Percentiles rank a stretch among this genome's conserved stretches.
Conservation (phyloP, 768 basidiomycete genomes). For the Scleroderma bovista region DNA sequence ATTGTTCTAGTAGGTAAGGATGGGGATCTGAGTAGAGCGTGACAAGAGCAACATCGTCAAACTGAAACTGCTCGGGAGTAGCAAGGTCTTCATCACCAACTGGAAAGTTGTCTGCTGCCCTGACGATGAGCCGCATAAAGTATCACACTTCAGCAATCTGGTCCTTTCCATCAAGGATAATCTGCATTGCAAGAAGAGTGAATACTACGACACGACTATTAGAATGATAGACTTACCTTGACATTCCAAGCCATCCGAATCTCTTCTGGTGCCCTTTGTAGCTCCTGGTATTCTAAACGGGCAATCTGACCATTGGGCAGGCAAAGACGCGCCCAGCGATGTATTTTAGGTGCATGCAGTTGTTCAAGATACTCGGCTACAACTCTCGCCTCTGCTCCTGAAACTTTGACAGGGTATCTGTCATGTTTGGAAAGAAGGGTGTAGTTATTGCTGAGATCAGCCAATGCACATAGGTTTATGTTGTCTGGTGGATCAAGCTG, state of each 20-base stretch:
- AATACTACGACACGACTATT: too few species aligned
- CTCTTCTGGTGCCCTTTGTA: not conserved
- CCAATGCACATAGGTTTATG: not conserved
- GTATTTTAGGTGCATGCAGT: not conserved
- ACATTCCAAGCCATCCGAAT: not conserved
- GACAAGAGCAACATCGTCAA: constrained; percentile 14
- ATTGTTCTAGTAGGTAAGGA: constrained; percentile 1
- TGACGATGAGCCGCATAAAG: not conserved
- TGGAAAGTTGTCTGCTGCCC: not conserved
- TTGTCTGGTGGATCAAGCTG: not conserved
- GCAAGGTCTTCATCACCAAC: not conserved
- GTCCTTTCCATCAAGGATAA: not conserved
- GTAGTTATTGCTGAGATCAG: not conserved
- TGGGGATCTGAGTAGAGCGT: constrained; percentile 19
- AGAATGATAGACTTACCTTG: not conserved
- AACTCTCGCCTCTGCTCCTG: not conserved
- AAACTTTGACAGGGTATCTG: not conserved
- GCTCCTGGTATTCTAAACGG: not conserved
- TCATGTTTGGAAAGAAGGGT: not conserved
- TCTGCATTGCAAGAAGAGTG: too few species aligned
- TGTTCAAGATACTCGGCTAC: not conserved
- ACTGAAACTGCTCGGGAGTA: not conserved
- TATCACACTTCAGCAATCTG: not conserved
- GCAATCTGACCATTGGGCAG: not conserved
- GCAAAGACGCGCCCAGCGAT: not conserved